Base-by-base conservation (phyloP, 202 grass and related monocot species). In the Zizania palustris region DNA sequence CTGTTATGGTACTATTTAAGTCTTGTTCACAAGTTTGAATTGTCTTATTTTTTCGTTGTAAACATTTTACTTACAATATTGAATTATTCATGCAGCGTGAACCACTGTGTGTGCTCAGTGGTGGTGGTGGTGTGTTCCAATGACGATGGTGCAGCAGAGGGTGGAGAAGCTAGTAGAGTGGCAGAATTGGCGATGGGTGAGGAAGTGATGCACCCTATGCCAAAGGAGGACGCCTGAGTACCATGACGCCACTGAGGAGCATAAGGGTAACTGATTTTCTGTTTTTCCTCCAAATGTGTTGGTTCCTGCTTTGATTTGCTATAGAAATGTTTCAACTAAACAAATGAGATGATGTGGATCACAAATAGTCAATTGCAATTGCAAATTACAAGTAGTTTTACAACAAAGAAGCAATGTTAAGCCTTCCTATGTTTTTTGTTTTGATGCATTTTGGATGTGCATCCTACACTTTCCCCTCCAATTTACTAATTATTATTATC, bases 21-120 rank as follows among this genome's bases (percentile, higher is more conserved):
- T n/a, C n/a, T n/a, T n/a, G n/a, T n/a, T n/a, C n/a, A n/a, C n/a
- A n/a, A n/a, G n/a, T n/a, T n/a, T n/a, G n/a, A n/a, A n/a, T n/a
- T n/a, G n/a, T n/a, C n/a, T n/a, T n/a, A n/a, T n/a, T n/a, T n/a
- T n/a, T n/a, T n/a, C n/a, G n/a, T n/a, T n/a, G n/a, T n/a, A n/a
- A n/a, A n/a, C n/a, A n/a, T n/a, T n/a, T n/a, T n/a, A n/a, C n/a
- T n/a, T n/a, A n/a, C n/a, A n/a, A n/a, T n/a, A n/a, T n/a, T n/a
- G n/a, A n/a, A n/a, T n/a, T n/a, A n/a, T n/a, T n/a, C n/a, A n/a
- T n/a, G n/a, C n/a, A n/a, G 93, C 69, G 93, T 96, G 1, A 90
- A 96, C 72, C 93, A 96, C 82, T 96, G 93, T 55, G 66, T 96
- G 60, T 96, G 93, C 81, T 90, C 93, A n/a, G n/a, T n/a, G 4